Evolutionary conservation across 2,329 filamentous ascomycete species (phyloP).

Genomic region (Ophiosphaerella narmari): DNA sequence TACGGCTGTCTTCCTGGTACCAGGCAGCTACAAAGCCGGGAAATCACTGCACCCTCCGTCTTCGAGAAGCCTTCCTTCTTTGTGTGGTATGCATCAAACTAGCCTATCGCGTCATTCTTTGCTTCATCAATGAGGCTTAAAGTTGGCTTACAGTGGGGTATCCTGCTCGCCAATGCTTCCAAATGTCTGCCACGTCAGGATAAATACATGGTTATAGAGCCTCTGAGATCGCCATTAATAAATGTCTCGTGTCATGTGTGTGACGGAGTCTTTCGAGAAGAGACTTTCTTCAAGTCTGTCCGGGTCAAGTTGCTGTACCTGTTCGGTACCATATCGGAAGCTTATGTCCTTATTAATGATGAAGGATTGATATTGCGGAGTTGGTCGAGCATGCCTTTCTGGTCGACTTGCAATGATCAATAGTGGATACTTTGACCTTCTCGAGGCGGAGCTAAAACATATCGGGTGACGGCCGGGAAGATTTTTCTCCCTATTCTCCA

Average conservation of each 20-base stretch:
- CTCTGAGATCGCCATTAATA: constrained; percentile 31
- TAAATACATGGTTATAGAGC: constrained; percentile 29
- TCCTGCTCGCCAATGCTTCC: constrained; percentile 8
- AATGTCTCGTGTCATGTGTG: constrained; percentile 26
- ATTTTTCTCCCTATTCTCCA: background rate
- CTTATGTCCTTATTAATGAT: constrained; percentile 5
- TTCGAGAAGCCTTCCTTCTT: constrained; percentile 30
- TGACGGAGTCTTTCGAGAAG: constrained; percentile 27
- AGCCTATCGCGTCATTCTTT: constrained; percentile 5
- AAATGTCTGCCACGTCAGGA: constrained; percentile 22
- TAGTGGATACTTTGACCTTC: background rate
- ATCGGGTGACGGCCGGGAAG: background rate
- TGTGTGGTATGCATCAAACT: constrained; percentile 1
- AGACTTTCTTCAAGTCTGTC: constrained; percentile 10
- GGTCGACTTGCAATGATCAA: constrained; percentile 6
- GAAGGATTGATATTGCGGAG: constrained; percentile 9
- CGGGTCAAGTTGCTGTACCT: constrained; percentile 18
- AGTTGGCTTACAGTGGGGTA: constrained; percentile 10
- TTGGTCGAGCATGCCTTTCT: constrained; percentile 1
- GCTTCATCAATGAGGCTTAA: constrained; percentile 11
- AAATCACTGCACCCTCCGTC: constrained; percentile 2
- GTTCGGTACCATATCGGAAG: constrained; percentile 10
- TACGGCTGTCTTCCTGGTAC: background rate
- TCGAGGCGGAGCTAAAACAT: background rate
- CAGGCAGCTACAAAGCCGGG: constrained; percentile 1